Evolutionary conservation across 2,329 filamentous ascomycete species (phyloP).

Genomic region (Microcyclospora tardicrescens): DNA sequence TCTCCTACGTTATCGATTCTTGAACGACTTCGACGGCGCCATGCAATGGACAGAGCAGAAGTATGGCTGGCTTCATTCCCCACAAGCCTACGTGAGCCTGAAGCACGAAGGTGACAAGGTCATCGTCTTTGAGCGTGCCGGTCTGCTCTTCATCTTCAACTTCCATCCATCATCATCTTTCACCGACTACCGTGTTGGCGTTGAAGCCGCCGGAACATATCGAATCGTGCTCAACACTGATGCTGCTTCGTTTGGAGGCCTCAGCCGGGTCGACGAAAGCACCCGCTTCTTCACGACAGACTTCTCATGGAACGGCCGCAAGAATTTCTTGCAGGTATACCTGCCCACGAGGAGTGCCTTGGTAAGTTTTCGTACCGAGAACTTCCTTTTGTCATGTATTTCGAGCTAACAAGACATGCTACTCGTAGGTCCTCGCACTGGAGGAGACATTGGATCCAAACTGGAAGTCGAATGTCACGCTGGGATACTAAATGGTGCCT

Average conservation of each 20-base stretch:
- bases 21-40: constrained; percentile 83
- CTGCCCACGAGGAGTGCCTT: constrained; percentile 72
- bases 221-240: constrained; percentile 76
- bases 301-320: constrained; percentile 76
- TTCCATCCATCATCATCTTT: constrained; percentile 79
- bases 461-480: constrained; percentile 17
- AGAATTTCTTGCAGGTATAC: constrained; percentile 88
- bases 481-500: constrained; percentile 12
- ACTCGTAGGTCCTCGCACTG: constrained; percentile 15
- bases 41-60: constrained; percentile 84
- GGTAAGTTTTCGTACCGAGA: constrained; percentile 38
- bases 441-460: constrained; percentile 19
- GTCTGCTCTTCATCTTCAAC: constrained; percentile 89
- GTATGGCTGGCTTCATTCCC: constrained; percentile 77
- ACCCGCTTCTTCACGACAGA: constrained; percentile 82
- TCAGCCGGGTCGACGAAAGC: constrained; percentile 58
- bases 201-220: constrained; percentile 78
- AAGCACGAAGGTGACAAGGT: constrained; percentile 94
- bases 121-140: constrained; percentile 85
- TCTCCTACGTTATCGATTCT: constrained; percentile 74
- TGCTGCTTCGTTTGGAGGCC: constrained; percentile 62
- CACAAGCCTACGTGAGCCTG: constrained; percentile 82
- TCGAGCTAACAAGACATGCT: constrained; percentile 1
- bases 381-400: background rate
- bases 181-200: constrained; percentile 81